A percentile compares a stretch with the other conserved stretches of the same genome.
Conservation (phyloP, 2,329 filamentous ascomycete species). For the Monascus ruber region DNA sequence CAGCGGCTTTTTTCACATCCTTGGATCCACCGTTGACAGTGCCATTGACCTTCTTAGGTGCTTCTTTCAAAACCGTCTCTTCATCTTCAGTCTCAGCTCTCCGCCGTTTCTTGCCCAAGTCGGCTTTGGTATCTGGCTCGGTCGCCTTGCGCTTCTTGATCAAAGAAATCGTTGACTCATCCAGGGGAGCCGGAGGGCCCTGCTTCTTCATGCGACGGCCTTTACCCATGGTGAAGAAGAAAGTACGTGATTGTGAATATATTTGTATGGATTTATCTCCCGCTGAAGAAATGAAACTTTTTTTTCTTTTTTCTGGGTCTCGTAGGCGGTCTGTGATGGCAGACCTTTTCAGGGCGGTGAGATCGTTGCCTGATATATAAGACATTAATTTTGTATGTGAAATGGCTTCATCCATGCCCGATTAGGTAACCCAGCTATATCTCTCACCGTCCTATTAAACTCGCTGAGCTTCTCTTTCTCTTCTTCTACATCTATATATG, state of each 20-base stretch:
- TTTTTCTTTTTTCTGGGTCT: constrained; percentile 6
- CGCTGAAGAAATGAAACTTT: constrained; percentile 12
- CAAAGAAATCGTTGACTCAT: constrained; percentile 52
- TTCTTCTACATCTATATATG: constrained; percentile 1
- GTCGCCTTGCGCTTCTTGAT: constrained; percentile 74
- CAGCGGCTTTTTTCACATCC: constrained; percentile 19
- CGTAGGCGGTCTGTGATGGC: not conserved
- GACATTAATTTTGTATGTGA: not conserved
- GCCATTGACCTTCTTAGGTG: constrained; percentile 28
- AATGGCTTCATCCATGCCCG: not conserved
- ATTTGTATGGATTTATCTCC: constrained; percentile 4
- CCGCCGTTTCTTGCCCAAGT: constrained; percentile 55
- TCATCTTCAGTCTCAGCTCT: constrained; percentile 36
- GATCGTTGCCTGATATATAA: not conserved
- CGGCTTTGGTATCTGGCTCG: constrained; percentile 46
- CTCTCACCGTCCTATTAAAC: not conserved
- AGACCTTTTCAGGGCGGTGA: not conserved
- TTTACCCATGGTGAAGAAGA: constrained; percentile 58
- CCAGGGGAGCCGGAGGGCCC: constrained; percentile 70
- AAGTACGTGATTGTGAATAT: constrained; percentile 7
- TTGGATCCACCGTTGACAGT: constrained; percentile 12
- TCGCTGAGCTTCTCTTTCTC: not conserved
- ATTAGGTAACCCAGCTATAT: constrained; percentile 9
- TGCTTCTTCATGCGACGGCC: constrained; percentile 95
- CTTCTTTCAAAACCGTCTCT: constrained; percentile 26